phyloP scores from a whole-genome alignment of 2,329 filamentous ascomycete genomes.

The Phaeophleospora eucalypticola region DNA sequence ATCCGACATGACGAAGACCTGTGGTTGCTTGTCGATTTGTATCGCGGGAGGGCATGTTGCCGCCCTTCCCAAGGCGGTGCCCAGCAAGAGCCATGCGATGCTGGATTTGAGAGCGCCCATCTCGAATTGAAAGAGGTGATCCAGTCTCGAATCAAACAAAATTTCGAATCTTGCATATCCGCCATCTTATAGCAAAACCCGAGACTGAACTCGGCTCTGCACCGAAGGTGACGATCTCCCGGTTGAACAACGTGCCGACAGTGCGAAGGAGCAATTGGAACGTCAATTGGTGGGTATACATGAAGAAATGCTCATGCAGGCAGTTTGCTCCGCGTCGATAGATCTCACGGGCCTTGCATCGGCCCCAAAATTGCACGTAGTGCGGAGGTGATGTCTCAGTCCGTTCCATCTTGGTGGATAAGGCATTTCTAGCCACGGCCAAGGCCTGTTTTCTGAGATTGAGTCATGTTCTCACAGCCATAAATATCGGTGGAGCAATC shows the following conservation, averaged over 20 bases:
- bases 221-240: neutral
- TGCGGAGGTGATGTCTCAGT: neutral
- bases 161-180: neutral
- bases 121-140: neutral
- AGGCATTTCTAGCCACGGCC: slow-evolving; percentile 1
- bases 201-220: too few relatives aligned
- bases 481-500: too few relatives aligned
- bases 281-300: neutral
- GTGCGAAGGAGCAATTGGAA: neutral
- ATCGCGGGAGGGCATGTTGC: slow-evolving; percentile 15
- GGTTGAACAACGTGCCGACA: slow-evolving; percentile 1
- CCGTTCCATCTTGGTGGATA: neutral
- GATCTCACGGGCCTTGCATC: too few relatives aligned
- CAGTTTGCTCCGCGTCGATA: too few relatives aligned
- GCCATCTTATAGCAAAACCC: neutral
- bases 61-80: neutral
- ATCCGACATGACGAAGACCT: slow-evolving; percentile 28
- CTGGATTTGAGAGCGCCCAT: neutral
- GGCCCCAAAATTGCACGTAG: too few relatives aligned
- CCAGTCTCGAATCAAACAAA: neutral
- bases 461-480: too few relatives aligned
- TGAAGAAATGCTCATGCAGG: neutral
- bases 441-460: too few relatives aligned
- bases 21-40: slow-evolving; percentile 18
- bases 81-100: neutral